A percentile compares a stretch with the other conserved stretches of the same genome.
These are phyloP conservation scores for Austroboletus festivus DNA, from an alignment of 768 basidiomycete species.

Conservation along the genomic window DNA sequence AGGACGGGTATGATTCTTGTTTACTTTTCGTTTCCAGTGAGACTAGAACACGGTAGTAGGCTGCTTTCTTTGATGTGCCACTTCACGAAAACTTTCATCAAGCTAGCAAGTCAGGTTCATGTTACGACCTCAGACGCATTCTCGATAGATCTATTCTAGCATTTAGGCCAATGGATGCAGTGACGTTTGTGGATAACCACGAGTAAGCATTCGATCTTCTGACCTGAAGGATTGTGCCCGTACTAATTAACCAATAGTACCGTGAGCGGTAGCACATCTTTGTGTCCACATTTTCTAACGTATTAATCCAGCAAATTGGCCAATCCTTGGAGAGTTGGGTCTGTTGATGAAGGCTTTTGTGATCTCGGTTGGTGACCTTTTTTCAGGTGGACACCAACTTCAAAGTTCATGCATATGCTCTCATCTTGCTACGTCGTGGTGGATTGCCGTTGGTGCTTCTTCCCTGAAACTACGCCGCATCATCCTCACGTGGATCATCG, in stretches of 20 bases:
- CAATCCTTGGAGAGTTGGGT: conserved; percentile 86
- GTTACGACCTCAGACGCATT: conserved; percentile 76
- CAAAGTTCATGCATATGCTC: conserved; percentile 79
- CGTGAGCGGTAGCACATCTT: conserved; percentile 42
- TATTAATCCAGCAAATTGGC: conserved; percentile 53
- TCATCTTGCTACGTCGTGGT: conserved; percentile 66
- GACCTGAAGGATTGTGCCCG: neutral
- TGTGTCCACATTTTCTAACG: conserved; percentile 1
- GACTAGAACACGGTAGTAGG: conserved; percentile 39
- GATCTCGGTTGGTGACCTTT: too few species aligned
- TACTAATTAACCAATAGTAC: conserved; percentile 43
- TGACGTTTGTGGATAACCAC: conserved; percentile 90
- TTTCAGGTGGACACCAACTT: conserved; percentile 63
- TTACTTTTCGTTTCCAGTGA: neutral
- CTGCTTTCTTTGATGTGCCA: conserved; percentile 89
- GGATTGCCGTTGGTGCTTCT: conserved; percentile 66
- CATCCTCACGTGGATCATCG: neutral
- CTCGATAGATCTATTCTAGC: conserved; percentile 68
- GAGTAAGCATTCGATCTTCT: conserved; percentile 50
- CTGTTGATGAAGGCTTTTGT: too few species aligned
- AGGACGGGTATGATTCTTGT: conserved; percentile 51
- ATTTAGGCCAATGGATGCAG: conserved; percentile 70
- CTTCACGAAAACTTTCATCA: conserved; percentile 80
- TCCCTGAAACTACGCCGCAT: neutral
- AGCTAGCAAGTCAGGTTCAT: conserved; percentile 64